A percentile compares a stretch with the other conserved stretches of the same genome.
phyloP scores from a whole-genome alignment of 768 basidiomycete genomes.

The Ramaria rubella region DNA sequence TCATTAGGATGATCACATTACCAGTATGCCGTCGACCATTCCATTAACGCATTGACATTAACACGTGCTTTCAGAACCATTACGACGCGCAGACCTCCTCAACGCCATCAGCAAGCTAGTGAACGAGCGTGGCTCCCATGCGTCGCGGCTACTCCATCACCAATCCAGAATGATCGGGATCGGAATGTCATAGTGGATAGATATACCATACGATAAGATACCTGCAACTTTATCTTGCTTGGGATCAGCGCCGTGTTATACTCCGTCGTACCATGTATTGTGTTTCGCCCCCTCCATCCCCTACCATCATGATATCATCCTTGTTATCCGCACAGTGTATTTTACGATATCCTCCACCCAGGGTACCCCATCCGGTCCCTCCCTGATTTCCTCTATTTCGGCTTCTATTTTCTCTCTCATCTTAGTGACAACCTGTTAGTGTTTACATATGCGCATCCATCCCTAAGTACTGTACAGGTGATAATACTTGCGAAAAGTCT shows the following conservation, averaged over 20 bases:
- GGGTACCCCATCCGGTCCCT: too few relatives aligned
- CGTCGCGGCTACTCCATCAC: constrained; percentile 8
- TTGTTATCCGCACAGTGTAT: background rate
- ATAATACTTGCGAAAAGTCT: too few relatives aligned
- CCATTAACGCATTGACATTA: background rate
- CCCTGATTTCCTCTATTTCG: background rate
- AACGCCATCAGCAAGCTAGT: constrained; percentile 80
- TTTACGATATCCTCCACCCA: background rate
- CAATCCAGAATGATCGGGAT: constrained; percentile 1
- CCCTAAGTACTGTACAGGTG: too few relatives aligned
- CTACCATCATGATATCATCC: background rate
- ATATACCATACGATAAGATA: background rate
- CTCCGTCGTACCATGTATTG: background rate
- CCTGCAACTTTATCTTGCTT: background rate
- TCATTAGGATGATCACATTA: constrained; percentile 68
- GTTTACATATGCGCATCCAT: too few relatives aligned
- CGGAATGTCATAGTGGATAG: background rate
- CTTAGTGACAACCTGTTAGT: too few relatives aligned
- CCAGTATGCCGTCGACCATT: constrained; percentile 45
- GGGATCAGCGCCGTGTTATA: too few relatives aligned
- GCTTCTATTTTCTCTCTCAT: background rate
- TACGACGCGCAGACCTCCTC: constrained; percentile 70
- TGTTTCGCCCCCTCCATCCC: background rate
- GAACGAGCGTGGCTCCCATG: constrained; percentile 41
- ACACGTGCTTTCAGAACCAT: constrained; percentile 46